A percentile compares a stretch with the other conserved stretches of the same genome.
phyloP scores from a whole-genome alignment of 2,329 filamentous ascomycete genomes.

The Pseudogymnoascus sp. region DNA sequence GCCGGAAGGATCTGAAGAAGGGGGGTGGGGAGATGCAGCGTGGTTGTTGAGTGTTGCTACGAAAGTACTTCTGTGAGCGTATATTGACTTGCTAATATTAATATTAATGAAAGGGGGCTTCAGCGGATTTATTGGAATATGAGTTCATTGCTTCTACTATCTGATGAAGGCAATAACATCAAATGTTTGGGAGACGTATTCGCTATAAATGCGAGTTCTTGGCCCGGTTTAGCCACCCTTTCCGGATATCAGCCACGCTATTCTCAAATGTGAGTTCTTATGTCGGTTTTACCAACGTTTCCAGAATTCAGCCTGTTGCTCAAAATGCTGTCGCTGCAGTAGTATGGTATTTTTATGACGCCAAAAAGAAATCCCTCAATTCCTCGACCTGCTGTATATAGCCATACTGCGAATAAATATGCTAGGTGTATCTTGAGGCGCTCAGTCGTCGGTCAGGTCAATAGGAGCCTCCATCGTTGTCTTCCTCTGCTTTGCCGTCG shows the following conservation, averaged over 20 bases:
- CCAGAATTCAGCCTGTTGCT: not conserved
- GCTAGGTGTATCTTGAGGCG: not conserved
- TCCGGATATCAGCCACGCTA: not conserved
- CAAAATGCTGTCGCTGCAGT: not conserved
- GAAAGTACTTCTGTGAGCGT: constrained; percentile 24
- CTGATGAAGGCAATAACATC: not conserved
- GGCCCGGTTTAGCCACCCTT: not conserved
- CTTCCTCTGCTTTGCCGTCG: not conserved
- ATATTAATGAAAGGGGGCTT: not conserved
- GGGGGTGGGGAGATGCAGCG: constrained; percentile 58
- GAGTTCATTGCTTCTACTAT: not conserved
- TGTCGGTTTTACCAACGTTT: not conserved
- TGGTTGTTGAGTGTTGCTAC: constrained; percentile 58
- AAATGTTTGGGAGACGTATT: not conserved
- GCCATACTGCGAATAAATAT: not conserved
- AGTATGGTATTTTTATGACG: not conserved
- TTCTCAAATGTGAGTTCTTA: not conserved
- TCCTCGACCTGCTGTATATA: not conserved
- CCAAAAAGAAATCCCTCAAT: not conserved
- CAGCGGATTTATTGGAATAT: not conserved
- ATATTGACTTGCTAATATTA: not conserved
- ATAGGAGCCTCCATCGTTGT: not conserved
- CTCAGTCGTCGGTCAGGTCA: not conserved
- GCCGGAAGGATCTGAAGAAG: constrained; percentile 44
- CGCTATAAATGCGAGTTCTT: not conserved